Evolutionary conservation across 805 yeast species (phyloP).

Genomic region (Dipodascopsis uninucleata): DNA sequence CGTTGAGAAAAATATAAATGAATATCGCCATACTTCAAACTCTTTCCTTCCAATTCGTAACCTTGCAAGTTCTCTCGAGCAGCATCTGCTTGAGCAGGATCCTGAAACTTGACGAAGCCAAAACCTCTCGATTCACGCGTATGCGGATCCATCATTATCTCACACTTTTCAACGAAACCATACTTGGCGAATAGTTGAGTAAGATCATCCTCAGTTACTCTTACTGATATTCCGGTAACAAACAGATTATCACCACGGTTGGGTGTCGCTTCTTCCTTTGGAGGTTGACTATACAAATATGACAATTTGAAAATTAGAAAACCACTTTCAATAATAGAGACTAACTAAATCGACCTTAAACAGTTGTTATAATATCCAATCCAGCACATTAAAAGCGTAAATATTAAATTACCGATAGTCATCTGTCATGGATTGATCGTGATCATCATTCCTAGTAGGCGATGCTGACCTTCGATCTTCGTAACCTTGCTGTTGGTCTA

Average conservation of each 20-base stretch:
- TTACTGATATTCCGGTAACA: slow-evolving; percentile 36
- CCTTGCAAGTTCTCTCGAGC: slow-evolving; percentile 47
- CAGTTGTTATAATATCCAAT: no score
- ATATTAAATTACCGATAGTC: slow-evolving; percentile 11
- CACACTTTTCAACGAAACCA: slow-evolving; percentile 36
- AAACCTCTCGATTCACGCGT: slow-evolving; percentile 48
- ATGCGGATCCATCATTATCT: slow-evolving; percentile 47
- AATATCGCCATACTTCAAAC: slow-evolving; percentile 35
- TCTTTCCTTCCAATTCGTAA: slow-evolving; percentile 40
- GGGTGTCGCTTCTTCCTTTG: slow-evolving; percentile 25
- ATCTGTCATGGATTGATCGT: background rate
- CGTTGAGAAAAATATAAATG: no score
- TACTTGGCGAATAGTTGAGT: slow-evolving; percentile 34
- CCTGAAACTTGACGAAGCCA: slow-evolving; percentile 49
- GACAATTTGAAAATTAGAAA: no score
- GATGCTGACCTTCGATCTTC: slow-evolving; percentile 26
- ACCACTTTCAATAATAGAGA: no score
- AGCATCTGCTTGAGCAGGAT: slow-evolving; percentile 42
- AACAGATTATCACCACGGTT: slow-evolving; percentile 37
- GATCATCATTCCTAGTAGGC: slow-evolving; percentile 17
- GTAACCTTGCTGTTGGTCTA: no score
- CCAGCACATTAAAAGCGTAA: no score
- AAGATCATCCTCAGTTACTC: slow-evolving; percentile 35
- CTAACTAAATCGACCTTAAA: no score
- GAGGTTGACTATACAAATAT: no score